These are phyloP conservation scores for Quercus phellos DNA, from an alignment of 331 rosid species.

Conservation along the genomic window DNA sequence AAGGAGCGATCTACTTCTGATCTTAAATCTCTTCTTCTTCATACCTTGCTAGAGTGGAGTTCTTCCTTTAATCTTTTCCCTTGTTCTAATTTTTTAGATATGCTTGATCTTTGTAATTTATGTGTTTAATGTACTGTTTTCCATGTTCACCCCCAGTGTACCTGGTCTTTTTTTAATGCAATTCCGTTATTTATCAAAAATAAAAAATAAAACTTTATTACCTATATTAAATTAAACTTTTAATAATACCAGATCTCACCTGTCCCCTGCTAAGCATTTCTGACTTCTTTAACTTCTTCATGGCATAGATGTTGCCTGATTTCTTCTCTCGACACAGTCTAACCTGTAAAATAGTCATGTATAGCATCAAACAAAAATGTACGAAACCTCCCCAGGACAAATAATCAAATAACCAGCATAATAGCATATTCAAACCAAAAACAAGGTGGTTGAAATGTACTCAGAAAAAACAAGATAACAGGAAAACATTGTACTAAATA, in stretches of 20 bases:
- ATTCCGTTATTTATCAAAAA: too few species aligned
- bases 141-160: too few species aligned
- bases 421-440: neutral
- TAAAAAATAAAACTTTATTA: neutral
- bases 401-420: conserved; percentile 5
- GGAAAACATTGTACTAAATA: neutral
- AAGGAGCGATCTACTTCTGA: too few species aligned
- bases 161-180: too few species aligned
- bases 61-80: too few species aligned
- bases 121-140: too few species aligned
- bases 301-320: conserved; percentile 85
- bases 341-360: conserved; percentile 49
- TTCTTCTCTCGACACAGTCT: conserved; percentile 75
- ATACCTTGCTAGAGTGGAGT: too few species aligned
- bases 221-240: neutral
- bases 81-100: too few species aligned
- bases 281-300: conserved; percentile 92
- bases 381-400: neutral
- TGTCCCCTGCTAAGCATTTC: conserved; percentile 99
- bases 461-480: neutral
- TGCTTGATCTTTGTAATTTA: too few species aligned
- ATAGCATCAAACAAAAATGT: conserved; percentile 8
- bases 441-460: neutral
- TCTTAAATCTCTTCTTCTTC: too few species aligned
- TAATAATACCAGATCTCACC: conserved; percentile 37